Evolutionary conservation across 371 early-diverging fungal species (phyloP), one percentile per base, ranked within the genome.

Genomic region (Saksenaea oblongispora): DNA sequence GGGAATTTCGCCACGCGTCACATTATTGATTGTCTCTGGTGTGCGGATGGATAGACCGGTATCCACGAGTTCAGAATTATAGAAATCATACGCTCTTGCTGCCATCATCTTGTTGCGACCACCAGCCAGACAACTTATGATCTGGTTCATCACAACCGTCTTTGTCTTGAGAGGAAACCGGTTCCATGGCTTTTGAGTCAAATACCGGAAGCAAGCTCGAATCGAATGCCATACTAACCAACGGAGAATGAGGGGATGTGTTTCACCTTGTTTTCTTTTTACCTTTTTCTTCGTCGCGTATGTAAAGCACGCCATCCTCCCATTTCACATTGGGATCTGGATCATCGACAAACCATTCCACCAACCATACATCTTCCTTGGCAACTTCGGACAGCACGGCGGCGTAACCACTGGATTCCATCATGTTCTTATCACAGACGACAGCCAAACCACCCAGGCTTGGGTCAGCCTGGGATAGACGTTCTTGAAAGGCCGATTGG

Each of bases 71-170:
- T 96, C 95, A 1, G 92, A 85, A 71, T 96, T 96, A 62, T 90
- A 87, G 56, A 96, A 90, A 66, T 95, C 96, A 74, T 95, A 96
- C 3, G 96, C 94, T 61, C 92, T 79, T n/a, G 93, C 89, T 1
- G 96, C 96, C 93, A 96, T 93, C 91, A 93, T 93, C 78, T 96
- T 96, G 81, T 96, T 96, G 41, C 95, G 87, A 22, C 96, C 96
- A 41, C 96, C 96, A 18, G 96, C 95, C 1, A 96, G 73, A 71
- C 96, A 96, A 15, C 93, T 90, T 17, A 96, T 88, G 60, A 93
- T 91, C 69, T 91, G 84, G 72, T 96, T 96, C 82, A 96, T 85
- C 7, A 96, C 90, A n/a, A 93, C 67, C 0, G 96, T 96, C 56
- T 87, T 87, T 2, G 91, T 83, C 61, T 89, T 84, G 34, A 96